Evolutionary conservation across 371 early-diverging fungal genomes (phyloP).

Genomic region (Mucor lusitanicus): DNA sequence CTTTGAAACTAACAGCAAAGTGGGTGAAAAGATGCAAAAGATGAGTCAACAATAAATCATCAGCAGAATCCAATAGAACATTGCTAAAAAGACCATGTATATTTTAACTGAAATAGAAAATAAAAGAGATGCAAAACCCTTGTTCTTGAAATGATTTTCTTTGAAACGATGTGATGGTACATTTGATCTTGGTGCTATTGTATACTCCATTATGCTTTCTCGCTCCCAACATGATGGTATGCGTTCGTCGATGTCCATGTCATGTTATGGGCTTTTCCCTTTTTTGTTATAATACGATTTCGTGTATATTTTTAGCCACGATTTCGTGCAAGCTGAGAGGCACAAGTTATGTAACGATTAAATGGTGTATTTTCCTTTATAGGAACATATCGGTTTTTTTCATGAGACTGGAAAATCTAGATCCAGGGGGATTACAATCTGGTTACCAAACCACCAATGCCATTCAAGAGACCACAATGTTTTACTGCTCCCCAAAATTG

Average conservation of each 20-base stretch:
- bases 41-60: constrained; percentile 34
- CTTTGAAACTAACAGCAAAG: constrained; percentile 76
- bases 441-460: neutral
- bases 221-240: neutral
- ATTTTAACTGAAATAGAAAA: neutral
- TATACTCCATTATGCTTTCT: neutral
- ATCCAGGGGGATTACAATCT: neutral
- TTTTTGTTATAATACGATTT: neutral
- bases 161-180: neutral
- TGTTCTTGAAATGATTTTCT: neutral
- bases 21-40: constrained; percentile 72
- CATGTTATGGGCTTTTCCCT: neutral
- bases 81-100: neutral
- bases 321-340: neutral
- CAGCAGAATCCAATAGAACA: neutral
- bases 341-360: neutral
- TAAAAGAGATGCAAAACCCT: neutral
- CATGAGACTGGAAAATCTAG: neutral
- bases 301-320: neutral
- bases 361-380: neutral
- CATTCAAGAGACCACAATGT: neutral
- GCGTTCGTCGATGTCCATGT: neutral
- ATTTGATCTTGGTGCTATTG: neutral
- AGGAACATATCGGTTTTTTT: neutral
- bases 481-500: neutral